Conservation (phyloP, 1,139 yeast genomes). For the Geotrichum candidum region DNA sequence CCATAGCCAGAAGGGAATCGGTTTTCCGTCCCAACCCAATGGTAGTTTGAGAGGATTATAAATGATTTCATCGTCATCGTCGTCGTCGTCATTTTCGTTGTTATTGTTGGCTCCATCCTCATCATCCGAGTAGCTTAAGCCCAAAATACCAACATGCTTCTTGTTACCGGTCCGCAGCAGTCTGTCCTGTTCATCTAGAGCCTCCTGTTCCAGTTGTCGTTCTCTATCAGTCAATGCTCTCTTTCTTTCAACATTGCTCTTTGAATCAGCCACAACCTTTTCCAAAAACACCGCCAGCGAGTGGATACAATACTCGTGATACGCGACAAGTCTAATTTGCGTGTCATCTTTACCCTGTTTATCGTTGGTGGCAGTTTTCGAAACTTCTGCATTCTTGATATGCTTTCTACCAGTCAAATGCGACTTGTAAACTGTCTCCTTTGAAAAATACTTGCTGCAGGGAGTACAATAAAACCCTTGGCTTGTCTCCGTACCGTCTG, state of each 20-base stretch:
- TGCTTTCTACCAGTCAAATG: slow-evolving; percentile 80
- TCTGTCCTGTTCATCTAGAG: slow-evolving; percentile 35
- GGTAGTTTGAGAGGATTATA: slow-evolving; percentile 56
- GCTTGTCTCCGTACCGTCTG: slow-evolving; percentile 16
- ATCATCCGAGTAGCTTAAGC: slow-evolving; percentile 28
- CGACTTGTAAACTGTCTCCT: slow-evolving; percentile 56
- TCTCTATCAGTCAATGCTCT: slow-evolving; percentile 73
- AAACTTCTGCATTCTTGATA: slow-evolving; percentile 40
- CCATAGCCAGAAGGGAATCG: slow-evolving; percentile 91
- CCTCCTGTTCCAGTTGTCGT: slow-evolving; percentile 49
- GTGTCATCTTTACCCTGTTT: slow-evolving; percentile 10
- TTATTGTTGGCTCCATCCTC: slow-evolving; percentile 18
- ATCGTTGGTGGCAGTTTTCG: neutral
- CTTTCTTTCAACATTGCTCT: slow-evolving; percentile 57
- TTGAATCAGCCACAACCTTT: slow-evolving; percentile 46
- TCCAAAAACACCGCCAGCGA: slow-evolving; percentile 37
- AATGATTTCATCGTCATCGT: slow-evolving; percentile 26
- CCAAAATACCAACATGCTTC: slow-evolving; percentile 21
- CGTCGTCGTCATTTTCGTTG: slow-evolving; percentile 26
- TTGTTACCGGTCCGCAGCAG: slow-evolving; percentile 38
- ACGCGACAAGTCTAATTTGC: slow-evolving; percentile 21
- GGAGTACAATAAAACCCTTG: slow-evolving; percentile 46
- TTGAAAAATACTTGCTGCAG: slow-evolving; percentile 62
- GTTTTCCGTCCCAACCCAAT: slow-evolving; percentile 80
- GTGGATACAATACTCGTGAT: slow-evolving; percentile 38